Base-by-base conservation (phyloP, 1,139 yeast genomes). In the Starmera stellimalicola region DNA sequence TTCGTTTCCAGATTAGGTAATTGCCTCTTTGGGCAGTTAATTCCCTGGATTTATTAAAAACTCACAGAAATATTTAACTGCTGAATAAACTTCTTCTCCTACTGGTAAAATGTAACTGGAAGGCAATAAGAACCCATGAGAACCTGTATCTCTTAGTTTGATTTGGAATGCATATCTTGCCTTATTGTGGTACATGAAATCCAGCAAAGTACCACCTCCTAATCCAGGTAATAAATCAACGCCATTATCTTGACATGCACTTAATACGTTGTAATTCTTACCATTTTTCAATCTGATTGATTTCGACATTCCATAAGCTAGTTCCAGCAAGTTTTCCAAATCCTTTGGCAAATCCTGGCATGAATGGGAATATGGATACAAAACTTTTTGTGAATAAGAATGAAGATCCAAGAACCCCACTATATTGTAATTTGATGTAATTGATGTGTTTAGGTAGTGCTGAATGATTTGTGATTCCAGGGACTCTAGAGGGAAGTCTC, bases 141-240 rank as follows among this genome's bases (percentile, higher is more conserved):
- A 70, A 2, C 95, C 95, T 16, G 81, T 73, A 54, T 84, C 95
- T 48, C 95, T 68, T 39, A 85, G 63, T 54, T 84, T 82, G 39
- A 84, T 60, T 48, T 82, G 94, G 58, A 77, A 81, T 2, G 94
- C 93, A 87, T 91, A 83, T 49, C 65, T 73, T 1, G 93, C 94
- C 40, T 77, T 70, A 49, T 77, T 70, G 54, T 80, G 85, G 52
- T 84, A 83, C 91, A 84, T 81, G 53, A 67, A 84, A 51, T 84
- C 95, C 48, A 85, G 65, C 1, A 84, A 79, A 9, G 87, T 73
- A 4, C 95, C 95, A 3, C 88, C 68, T 5, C 93, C 91, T 51
- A 78, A 62, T 26, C 77, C 83, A 2, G 93, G 91, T 15, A 73
- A 50, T 38, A 80, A 54, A 52, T 80, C 91, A 9, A 75, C 70